These are phyloP conservation scores for Cutaneotrichosporon dermatis DNA, from an alignment of 1,284 basidiomycete species.

Conservation along the genomic window DNA sequence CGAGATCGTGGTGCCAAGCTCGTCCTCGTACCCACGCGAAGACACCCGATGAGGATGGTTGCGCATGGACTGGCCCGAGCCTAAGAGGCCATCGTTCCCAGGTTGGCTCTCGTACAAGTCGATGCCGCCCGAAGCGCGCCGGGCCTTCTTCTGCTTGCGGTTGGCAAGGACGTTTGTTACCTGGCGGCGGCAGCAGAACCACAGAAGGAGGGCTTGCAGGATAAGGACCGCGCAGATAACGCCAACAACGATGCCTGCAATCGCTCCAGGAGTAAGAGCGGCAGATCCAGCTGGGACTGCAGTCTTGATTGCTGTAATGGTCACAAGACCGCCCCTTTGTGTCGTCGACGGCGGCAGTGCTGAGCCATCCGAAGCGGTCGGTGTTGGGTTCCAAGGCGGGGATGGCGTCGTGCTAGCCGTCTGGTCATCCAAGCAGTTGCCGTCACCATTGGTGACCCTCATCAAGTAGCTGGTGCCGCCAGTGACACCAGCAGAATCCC, in stretches of 20 bases:
- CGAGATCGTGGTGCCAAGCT: constrained; percentile 24
- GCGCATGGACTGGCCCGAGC: not conserved
- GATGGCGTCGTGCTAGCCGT: constrained; percentile 33
- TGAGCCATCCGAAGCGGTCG: constrained; percentile 1
- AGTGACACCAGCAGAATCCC: constrained; percentile 24
- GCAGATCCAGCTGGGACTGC: not conserved
- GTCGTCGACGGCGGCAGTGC: no score
- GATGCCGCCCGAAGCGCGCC: constrained; percentile 26
- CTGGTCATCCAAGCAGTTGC: constrained; percentile 27
- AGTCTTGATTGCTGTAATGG: no score
- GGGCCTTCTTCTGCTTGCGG: constrained; percentile 26
- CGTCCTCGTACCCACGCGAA: constrained; percentile 8
- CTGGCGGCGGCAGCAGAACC: constrained; percentile 42
- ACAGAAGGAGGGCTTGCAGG: constrained; percentile 32
- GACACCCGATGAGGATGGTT: no score
- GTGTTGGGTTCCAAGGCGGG: constrained; percentile 5
- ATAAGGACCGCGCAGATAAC: constrained; percentile 31
- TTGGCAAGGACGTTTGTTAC: constrained; percentile 28
- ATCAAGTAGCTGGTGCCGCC: constrained; percentile 34
- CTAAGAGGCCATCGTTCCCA: not conserved
- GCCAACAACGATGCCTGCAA: constrained; percentile 40
- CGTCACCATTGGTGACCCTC: constrained; percentile 12
- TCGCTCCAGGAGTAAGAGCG: constrained; percentile 22
- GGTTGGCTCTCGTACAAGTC: constrained; percentile 24
- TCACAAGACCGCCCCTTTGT: no score